Evolutionary conservation across 768 basidiomycete species (phyloP), one percentile per base, ranked within the genome.

Genomic region (Pholiota molesta): DNA sequence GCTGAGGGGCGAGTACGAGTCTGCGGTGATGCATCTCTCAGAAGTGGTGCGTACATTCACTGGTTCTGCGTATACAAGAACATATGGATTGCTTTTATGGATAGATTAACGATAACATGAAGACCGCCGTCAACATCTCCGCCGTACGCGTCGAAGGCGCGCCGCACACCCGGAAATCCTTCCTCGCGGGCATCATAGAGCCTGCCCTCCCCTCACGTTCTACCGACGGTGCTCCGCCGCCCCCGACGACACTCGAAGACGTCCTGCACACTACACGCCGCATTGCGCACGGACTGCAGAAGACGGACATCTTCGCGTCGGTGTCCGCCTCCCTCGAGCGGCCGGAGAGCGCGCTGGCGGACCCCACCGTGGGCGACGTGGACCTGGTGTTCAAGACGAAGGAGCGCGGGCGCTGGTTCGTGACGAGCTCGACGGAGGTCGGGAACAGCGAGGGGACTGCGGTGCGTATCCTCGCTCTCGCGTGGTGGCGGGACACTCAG

Each of bases 361-460:
- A 78, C 52, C 73, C 75, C 17, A 72, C 78, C 49, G 72, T 75
- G 10, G 83, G 81, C 9, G 91, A 92, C 64, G 84, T 96, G 11
- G 94, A 97, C 68, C 72, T 99, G 39, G 83, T 96, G 1, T 87
- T 97, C 74, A 83, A 84, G 62, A 83, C 93, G 3, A 79, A 83
- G 42, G 96, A 98, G 73, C 85, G 84, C 59, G 86, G 92, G 5
- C 79, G 92, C 39, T 86, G 89, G 66, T 94, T 83, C 66, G 68
- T 96, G 7, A 92, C 91, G 65, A 92, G 89, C 2, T 83, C 92
- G 5, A 98, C 96, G 3, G 95, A 98, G 69, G 79, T 98, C 6
- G 97, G 97, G 3, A 95, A 97, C 62, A 90, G 89, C 54, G 97
- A 98, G 73, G 97, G 93, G 11, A 95, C 79, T 59, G 95, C 94